Evolutionary conservation across 345 rosid species (phyloP).

Genomic region (Adansonia digitata): DNA sequence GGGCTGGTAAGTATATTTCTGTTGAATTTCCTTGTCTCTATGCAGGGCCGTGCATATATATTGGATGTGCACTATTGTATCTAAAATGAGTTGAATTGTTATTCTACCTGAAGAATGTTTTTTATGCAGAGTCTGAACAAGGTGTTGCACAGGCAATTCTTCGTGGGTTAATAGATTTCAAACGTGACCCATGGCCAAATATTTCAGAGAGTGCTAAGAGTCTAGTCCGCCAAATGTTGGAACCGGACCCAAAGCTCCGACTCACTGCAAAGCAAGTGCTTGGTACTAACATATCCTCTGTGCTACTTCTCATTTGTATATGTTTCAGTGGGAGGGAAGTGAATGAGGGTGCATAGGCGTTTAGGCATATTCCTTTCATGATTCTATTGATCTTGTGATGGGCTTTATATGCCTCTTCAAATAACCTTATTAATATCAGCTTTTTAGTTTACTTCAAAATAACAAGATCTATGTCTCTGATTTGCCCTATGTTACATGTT

Average conservation of each 20-base stretch:
- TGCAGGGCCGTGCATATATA: background rate
- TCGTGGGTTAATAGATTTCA: slow-evolving; percentile 93
- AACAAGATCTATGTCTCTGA: background rate
- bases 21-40: background rate
- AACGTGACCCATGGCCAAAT: slow-evolving; percentile 99
- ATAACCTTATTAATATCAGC: background rate
- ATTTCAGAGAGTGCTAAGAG: slow-evolving; percentile 88
- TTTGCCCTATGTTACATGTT: background rate
- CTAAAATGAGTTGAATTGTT: background rate
- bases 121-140: slow-evolving; percentile 87
- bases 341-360: background rate
- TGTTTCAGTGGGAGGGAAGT: background rate
- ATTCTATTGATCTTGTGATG: background rate
- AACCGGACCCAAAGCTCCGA: slow-evolving; percentile 94
- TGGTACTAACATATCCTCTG: slow-evolving; percentile 44
- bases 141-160: slow-evolving; percentile 99
- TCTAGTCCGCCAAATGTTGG: slow-evolving; percentile 91
- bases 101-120: slow-evolving; percentile 2
- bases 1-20: slow-evolving; percentile 70
- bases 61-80: background rate
- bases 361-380: background rate
- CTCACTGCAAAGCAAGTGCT: slow-evolving; percentile 94
- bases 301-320: slow-evolving; percentile 6
- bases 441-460: background rate
- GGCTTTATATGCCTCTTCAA: background rate